Conservation (phyloP, 768 basidiomycete species). For the Trichaptum fuscoviolaceum region DNA sequence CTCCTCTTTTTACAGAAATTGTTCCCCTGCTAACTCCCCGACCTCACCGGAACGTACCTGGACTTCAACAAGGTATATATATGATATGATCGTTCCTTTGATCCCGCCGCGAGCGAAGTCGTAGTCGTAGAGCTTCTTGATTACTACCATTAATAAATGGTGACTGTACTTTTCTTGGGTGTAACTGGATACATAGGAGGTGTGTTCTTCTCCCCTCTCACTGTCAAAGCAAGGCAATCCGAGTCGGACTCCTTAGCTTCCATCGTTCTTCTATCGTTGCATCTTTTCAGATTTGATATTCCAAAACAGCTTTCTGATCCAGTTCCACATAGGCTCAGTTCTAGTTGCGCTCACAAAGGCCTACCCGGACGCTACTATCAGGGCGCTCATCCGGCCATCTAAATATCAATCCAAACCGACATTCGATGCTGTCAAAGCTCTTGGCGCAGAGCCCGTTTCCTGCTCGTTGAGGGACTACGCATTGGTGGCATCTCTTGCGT, state of each 20-base stretch:
- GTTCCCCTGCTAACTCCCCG: background rate
- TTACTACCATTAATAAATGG: background rate
- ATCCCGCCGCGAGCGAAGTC: background rate
- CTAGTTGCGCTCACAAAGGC: background rate
- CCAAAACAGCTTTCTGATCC: background rate
- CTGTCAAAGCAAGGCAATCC: background rate
- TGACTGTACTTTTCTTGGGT: background rate
- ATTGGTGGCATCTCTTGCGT: background rate
- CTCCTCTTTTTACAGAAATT: background rate
- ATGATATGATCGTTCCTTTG: background rate
- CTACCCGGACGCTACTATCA: background rate
- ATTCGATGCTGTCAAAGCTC: background rate
- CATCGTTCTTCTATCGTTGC: background rate
- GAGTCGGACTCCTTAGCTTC: background rate
- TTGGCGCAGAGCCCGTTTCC: background rate
- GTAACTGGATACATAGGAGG: conserved; percentile 4
- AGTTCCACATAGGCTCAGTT: background rate
- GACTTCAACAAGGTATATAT: background rate
- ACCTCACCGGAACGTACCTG: background rate
- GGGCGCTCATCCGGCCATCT: background rate
- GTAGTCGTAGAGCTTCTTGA: background rate
- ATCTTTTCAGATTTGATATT: background rate
- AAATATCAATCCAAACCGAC: background rate
- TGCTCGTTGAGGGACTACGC: background rate
- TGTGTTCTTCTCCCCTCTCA: background rate